phyloP scores from a whole-genome alignment of 176 grass and related monocot species.

The Triticum monococcum region DNA sequence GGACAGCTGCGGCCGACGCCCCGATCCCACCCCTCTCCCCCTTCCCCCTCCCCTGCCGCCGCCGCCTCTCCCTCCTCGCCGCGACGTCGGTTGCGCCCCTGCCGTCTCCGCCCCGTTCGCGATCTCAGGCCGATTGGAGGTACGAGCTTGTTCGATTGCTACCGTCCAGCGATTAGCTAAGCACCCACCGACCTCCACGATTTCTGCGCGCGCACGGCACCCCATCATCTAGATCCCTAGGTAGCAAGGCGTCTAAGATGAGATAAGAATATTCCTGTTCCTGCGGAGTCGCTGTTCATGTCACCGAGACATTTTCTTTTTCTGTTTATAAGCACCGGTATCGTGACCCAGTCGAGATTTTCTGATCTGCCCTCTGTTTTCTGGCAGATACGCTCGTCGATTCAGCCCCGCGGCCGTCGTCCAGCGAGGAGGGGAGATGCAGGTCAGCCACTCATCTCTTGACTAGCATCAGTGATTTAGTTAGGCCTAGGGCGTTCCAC shows the following conservation, averaged over 20 bases:
- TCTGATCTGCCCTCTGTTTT: background rate
- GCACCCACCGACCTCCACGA: background rate
- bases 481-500: background rate
- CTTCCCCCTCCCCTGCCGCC: background rate
- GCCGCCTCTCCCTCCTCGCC: background rate
- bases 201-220: background rate
- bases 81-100: background rate
- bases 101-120: background rate
- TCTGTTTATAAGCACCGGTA: background rate
- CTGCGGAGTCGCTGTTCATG: background rate
- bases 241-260: background rate
- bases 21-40: background rate
- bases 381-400: background rate
- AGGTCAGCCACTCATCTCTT: constrained; percentile 28
- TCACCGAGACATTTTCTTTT: background rate
- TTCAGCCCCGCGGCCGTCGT: background rate
- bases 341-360: background rate
- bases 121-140: background rate
- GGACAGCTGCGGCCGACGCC: background rate
- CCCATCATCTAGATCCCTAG: background rate
- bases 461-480: background rate
- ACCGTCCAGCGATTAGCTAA: background rate
- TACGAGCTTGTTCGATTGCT: background rate
- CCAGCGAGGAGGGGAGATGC: constrained; percentile 25
- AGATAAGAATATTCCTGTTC: background rate